A percentile compares a stretch with the other conserved stretches of the same genome.
These are phyloP conservation scores for Emericellopsis cladophorae DNA, from an alignment of 2,329 filamentous ascomycete species.

Conservation along the genomic window DNA sequence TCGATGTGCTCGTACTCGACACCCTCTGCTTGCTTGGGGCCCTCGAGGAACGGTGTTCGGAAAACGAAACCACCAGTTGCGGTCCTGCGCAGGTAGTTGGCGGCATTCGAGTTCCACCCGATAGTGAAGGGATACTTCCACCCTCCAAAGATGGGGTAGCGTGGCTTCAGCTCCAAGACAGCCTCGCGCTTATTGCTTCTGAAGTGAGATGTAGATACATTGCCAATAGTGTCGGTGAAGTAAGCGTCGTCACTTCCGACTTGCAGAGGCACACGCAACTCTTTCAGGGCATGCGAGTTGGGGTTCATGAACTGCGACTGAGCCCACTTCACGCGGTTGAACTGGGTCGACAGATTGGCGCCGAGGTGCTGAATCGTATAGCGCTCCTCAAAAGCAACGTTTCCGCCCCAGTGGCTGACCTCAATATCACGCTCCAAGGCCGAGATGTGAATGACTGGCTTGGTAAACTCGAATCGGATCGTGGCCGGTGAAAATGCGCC, in stretches of 20 bases:
- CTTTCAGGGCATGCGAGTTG: slow-evolving; percentile 66
- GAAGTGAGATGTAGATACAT: slow-evolving; percentile 89
- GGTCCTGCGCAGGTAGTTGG: slow-evolving; percentile 58
- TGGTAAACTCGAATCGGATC: slow-evolving; percentile 91
- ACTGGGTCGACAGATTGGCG: slow-evolving; percentile 61
- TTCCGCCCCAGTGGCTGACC: slow-evolving; percentile 96
- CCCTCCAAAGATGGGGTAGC: slow-evolving; percentile 91
- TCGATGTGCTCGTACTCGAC: slow-evolving; percentile 74
- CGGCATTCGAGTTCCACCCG: slow-evolving; percentile 85
- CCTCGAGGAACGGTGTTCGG: slow-evolving; percentile 86
- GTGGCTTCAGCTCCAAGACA: slow-evolving; percentile 79
- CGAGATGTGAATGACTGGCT: slow-evolving; percentile 70
- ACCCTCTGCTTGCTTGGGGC: slow-evolving; percentile 75
- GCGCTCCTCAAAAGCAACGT: slow-evolving; percentile 86
- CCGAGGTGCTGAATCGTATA: slow-evolving; percentile 82
- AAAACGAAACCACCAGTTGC: slow-evolving; percentile 64
- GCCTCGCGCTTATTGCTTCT: slow-evolving; percentile 64
- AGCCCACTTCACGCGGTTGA: slow-evolving; percentile 68
- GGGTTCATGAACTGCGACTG: slow-evolving; percentile 63
- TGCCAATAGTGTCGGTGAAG: slow-evolving; percentile 92
- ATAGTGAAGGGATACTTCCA: slow-evolving; percentile 98
- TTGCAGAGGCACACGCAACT: slow-evolving; percentile 67
- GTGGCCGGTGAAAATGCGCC: slow-evolving; percentile 59
- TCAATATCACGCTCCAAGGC: slow-evolving; percentile 83
- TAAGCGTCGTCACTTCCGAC: slow-evolving; percentile 78